Percentiles rank a stretch among this genome's conserved stretches.
These are phyloP conservation scores for Colletotrichum trifolii DNA, from an alignment of 2,329 filamentous ascomycete genomes.

Conservation along the genomic window DNA sequence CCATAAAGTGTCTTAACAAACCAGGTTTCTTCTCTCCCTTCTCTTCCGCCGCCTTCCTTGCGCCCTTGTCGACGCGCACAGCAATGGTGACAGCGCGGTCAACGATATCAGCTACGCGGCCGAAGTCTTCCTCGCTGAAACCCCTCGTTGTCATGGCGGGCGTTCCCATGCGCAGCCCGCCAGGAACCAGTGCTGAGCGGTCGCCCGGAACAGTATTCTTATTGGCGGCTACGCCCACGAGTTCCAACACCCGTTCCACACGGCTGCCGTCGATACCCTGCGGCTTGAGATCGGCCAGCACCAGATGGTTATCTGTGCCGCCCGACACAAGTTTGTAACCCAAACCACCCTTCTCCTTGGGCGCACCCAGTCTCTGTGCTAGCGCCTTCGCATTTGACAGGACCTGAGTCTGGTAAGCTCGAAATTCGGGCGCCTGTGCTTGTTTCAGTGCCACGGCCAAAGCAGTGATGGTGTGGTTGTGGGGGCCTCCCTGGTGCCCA, in stretches of 20 bases:
- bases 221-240: constrained; percentile 96
- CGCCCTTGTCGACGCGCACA: constrained; percentile 78
- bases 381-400: constrained; percentile 92
- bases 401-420: constrained; percentile 90
- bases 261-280: constrained; percentile 88
- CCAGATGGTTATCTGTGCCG: constrained; percentile 97
- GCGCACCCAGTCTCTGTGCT: constrained; percentile 72
- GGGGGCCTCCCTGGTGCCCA: constrained; percentile 95
- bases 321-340: constrained; percentile 92
- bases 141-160: constrained; percentile 98
- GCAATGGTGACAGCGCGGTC: constrained; percentile 85
- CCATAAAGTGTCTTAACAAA: constrained; percentile 74
- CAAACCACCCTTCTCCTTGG: constrained; percentile 79
- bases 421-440: constrained; percentile 89
- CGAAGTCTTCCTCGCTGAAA: constrained; percentile 90
- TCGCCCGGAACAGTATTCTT: constrained; percentile 99
- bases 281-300: constrained; percentile 90
- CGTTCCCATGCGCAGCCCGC: constrained; percentile 92
- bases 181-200: constrained; percentile 90
- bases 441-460: constrained; percentile 95
- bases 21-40: constrained; percentile 73
- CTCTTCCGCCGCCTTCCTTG: constrained; percentile 74
- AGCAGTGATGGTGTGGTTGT: constrained; percentile 99
- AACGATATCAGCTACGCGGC: constrained; percentile 85
- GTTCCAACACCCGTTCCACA: constrained; percentile 89